A percentile compares a stretch with the other conserved stretches of the same genome.
These are phyloP conservation scores for Stellera chamaejasme DNA, from an alignment of 345 rosid species.

Conservation along the genomic window DNA sequence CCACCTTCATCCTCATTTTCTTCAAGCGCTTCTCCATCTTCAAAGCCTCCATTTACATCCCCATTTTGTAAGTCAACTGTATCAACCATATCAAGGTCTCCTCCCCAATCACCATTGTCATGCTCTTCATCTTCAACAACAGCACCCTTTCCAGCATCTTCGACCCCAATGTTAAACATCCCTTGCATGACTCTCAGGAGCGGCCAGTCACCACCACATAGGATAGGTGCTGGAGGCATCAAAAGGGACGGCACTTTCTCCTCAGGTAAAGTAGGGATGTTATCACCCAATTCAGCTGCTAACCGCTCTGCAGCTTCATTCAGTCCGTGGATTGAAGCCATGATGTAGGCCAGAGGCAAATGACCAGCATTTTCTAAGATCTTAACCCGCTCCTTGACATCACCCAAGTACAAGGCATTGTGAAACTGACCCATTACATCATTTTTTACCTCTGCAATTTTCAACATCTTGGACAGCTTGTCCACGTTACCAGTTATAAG, in stretches of 20 bases:
- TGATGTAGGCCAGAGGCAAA: slow-evolving; percentile 77
- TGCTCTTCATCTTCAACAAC: slow-evolving; percentile 71
- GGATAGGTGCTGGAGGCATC: slow-evolving; percentile 66
- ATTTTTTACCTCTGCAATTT: slow-evolving; percentile 87
- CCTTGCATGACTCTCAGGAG: slow-evolving; percentile 92
- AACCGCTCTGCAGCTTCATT: slow-evolving; percentile 63
- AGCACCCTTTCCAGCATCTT: slow-evolving; percentile 38
- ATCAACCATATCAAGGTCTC: slow-evolving; percentile 67
- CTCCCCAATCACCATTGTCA: slow-evolving; percentile 78
- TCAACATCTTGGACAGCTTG: slow-evolving; percentile 82
- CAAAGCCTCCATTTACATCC: slow-evolving; percentile 45
- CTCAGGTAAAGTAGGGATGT: slow-evolving; percentile 63
- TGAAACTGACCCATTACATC: slow-evolving; percentile 98
- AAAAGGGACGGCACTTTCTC: slow-evolving; percentile 66
- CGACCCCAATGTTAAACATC: slow-evolving; percentile 86
- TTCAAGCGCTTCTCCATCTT: slow-evolving; percentile 58
- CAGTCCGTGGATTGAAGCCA: slow-evolving; percentile 81
- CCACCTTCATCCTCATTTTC: slow-evolving; percentile 66
- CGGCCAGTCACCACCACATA: slow-evolving; percentile 95
- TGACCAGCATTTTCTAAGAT: slow-evolving; percentile 86
- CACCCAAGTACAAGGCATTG: slow-evolving; percentile 85
- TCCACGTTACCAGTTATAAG: slow-evolving; percentile 83
- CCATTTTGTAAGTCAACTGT: slow-evolving; percentile 58
- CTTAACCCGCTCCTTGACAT: slow-evolving; percentile 80
- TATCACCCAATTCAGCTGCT: slow-evolving; percentile 63